Base-by-base conservation (phyloP, 768 basidiomycete genomes). In the Suillus bovinus region DNA sequence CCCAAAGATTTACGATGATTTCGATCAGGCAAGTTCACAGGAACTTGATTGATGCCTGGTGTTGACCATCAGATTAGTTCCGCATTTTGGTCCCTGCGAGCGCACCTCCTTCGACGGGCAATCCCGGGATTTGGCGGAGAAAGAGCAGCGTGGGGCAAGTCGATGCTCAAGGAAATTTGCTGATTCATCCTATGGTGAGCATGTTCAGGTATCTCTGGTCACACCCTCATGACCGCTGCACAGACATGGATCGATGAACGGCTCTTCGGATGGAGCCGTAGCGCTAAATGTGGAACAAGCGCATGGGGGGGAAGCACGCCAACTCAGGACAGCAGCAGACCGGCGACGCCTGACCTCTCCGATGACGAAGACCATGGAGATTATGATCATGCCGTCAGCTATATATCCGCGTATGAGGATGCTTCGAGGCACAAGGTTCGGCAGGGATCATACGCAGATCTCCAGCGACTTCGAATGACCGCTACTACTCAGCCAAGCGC, bases 171-270 rank as follows among this genome's bases (percentile, higher is more conserved):
- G 91, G 91, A 49, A 85, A 89, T 58, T 83, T 93, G 33, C 81
- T 96, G 38, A 90, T 87, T 16, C 94, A 97, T 75, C 94, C 94
- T 0, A 94, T 96, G 90, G 78, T 81, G 53, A 78, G 84, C 76
- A 64, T 76, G 8, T 71, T 72, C 34, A 29, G 4, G 53, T 39
- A 36, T 47, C n/a, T 52, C 5, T 29, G 58, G 33, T 39, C 39
- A 34, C 46, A 49, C 36, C 36, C 39, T 66, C 39, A 60, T 62
- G 34, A 27, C 36, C 44, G 52, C 22, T 33, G 46, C 54, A 31
- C 70, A 86, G 80, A 88, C 90, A 16, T 96, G 94, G 94, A 83
- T 96, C 17, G 94, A 97, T 73, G 95, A 96, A 75, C 87, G 92
- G 9, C 82, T 97, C 29, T 97, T 96, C 71, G 95, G 94, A 49